These are phyloP conservation scores for Fusarium pseudoanthophilum DNA, from an alignment of 2,329 filamentous ascomycete species.

Conservation along the genomic window DNA sequence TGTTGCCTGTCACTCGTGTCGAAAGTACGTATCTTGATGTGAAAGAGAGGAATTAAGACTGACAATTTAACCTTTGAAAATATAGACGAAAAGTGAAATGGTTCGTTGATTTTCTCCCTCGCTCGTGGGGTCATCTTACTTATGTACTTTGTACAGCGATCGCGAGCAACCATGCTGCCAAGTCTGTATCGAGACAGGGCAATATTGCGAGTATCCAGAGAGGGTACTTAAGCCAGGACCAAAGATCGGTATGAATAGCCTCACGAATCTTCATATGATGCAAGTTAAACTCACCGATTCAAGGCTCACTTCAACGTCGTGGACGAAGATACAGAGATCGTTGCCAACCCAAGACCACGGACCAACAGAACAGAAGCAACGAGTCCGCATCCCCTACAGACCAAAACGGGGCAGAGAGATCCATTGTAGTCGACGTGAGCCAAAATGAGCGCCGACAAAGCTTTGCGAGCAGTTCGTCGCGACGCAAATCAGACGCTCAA, in stretches of 20 bases:
- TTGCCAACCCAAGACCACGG: background rate
- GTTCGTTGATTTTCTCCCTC: background rate
- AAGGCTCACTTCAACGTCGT: background rate
- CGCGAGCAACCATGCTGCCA: background rate
- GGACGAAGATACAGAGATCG: background rate
- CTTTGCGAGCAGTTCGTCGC: background rate
- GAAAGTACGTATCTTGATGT: background rate
- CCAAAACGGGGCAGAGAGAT: background rate
- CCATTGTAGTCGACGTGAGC: background rate
- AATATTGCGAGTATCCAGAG: background rate
- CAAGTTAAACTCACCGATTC: rapidly evolving
- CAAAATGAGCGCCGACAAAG: background rate
- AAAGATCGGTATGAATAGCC: background rate
- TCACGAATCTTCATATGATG: rapidly evolving
- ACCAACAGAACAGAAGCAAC: background rate
- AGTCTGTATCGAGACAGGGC: background rate
- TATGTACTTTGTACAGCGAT: rapidly evolving
- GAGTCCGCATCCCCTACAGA: background rate
- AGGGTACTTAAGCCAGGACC: background rate
- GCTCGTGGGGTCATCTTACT: background rate
- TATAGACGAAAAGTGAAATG: background rate
- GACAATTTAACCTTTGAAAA: background rate
- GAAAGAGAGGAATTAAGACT: background rate
- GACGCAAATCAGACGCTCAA: background rate
- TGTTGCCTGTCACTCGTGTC: background rate